Base-by-base conservation (phyloP, 1,284 basidiomycete species). In the Neolentinus lepideus region DNA sequence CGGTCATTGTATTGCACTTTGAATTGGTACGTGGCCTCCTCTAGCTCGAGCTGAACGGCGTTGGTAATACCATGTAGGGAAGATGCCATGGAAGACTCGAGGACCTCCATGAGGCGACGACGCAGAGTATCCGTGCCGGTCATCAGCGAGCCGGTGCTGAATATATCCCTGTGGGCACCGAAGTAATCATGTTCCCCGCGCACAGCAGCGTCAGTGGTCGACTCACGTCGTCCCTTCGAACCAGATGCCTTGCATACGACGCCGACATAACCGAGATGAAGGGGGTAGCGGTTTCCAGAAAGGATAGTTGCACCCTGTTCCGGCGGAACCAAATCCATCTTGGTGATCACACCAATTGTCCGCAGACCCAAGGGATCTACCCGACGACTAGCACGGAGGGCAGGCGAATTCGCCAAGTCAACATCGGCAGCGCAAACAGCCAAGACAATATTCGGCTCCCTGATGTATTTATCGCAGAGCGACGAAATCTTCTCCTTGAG, bases 1-100 rank as follows among this genome's bases (percentile, higher is more conserved):
- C 94, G 85, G 71, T 99, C 97, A 68, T 99, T 99, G 78, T 99
- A 99, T 70, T 98, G 94, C 0, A 99, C 95, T 72, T 99, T 99
- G 83, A 99, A 99, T 70, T 98, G 95, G 70, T 99, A 99, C 26
- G 86, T 87, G 1, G 96, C 88, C 66, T 98, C 96, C 70, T 99
- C 96, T 12, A 98, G 81, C 70, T 99, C 97, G 33, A 97, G 83
- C 65, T 97, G 94, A 3, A 99, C 96, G 1, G 93, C 92, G 67
- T 98, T 98, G 54, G 93, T 92, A 67, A 99, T 98, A 1, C 91
- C 88, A 64, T 98, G 93, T 10, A 99, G 77, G 43, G 92, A 94
- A 0, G 90, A 90, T 0, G 94, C 92, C 96, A 99, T 99, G 45
- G 90, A 94, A 22, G 93, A 94, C 69, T 99, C 97, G 52, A 99